Conservation (phyloP, 306 rosid genomes). For the Prosopis cineraria region DNA sequence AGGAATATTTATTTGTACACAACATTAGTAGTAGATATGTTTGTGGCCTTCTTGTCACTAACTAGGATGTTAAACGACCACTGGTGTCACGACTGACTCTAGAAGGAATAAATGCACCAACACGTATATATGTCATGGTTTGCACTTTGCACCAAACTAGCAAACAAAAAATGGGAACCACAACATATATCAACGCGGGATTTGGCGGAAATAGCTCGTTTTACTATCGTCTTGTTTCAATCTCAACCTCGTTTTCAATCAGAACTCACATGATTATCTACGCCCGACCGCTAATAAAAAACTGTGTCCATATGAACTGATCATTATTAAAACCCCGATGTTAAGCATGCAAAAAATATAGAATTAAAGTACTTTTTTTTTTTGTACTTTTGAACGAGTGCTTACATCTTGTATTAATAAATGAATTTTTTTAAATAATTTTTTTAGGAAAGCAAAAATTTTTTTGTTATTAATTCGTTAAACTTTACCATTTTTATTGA, state of each 20-base stretch:
- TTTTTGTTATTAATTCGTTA: too few relatives aligned
- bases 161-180: slow-evolving; percentile 29
- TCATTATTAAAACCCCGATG: background rate
- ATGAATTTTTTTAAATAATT: too few relatives aligned
- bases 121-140: background rate
- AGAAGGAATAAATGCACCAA: slow-evolving; percentile 36
- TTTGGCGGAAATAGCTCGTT: slow-evolving; percentile 69
- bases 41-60: too few relatives aligned
- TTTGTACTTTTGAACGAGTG: too few relatives aligned
- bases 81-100: too few relatives aligned
- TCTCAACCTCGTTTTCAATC: slow-evolving; percentile 34
- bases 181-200: slow-evolving; percentile 50
- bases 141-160: slow-evolving; percentile 38
- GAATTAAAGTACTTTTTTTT: too few relatives aligned
- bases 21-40: too few relatives aligned
- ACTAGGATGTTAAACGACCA: too few relatives aligned
- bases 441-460: too few relatives aligned
- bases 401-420: too few relatives aligned
- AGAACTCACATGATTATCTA: background rate
- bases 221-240: slow-evolving; percentile 39
- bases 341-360: slow-evolving; percentile 15
- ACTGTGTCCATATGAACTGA: slow-evolving; percentile 33
- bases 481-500: too few relatives aligned
- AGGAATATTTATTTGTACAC: too few relatives aligned
- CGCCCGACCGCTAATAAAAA: background rate